A percentile compares a stretch with the other conserved stretches of the same genome.
phyloP scores from a whole-genome alignment of 306 rosid genomes.

The Cucumis sativus region DNA sequence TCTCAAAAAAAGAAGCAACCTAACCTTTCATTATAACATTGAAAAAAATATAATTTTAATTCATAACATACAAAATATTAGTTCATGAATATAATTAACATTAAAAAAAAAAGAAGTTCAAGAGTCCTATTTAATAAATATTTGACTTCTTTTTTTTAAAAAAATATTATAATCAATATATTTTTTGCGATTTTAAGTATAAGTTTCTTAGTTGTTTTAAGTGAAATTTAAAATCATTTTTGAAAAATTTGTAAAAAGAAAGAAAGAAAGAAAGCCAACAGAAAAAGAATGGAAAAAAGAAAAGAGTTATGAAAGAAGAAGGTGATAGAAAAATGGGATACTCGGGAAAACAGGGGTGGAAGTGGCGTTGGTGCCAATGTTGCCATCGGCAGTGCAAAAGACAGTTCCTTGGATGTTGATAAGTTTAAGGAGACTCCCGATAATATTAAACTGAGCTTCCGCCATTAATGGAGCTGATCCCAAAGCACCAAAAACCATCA shows the following conservation, averaged over 20 bases:
- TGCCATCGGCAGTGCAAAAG: constrained; percentile 16
- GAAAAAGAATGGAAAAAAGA: too few species aligned
- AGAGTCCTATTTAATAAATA: background rate
- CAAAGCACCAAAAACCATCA: background rate
- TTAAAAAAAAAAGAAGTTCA: background rate
- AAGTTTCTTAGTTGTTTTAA: too few species aligned
- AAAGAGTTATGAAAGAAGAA: too few species aligned
- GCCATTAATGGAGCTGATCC: background rate
- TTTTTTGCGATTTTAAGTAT: too few species aligned
- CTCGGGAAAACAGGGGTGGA: constrained; percentile 25
- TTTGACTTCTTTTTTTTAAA: too few species aligned
- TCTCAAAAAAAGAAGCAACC: background rate
- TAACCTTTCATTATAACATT: background rate
- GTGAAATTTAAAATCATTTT: too few species aligned
- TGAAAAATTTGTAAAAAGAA: too few species aligned
- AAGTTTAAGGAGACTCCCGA: background rate
- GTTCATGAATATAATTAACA: too few species aligned
- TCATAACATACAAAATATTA: too few species aligned
- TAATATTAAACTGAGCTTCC: background rate
- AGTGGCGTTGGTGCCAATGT: constrained; percentile 11
- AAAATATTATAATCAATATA: too few species aligned
- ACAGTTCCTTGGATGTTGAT: constrained; percentile 14
- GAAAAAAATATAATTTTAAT: too few species aligned
- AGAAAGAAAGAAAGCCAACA: too few species aligned
- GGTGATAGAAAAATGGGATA: background rate